Base-by-base conservation (phyloP, 768 basidiomycete genomes). In the Leccinum subgranulosum region DNA sequence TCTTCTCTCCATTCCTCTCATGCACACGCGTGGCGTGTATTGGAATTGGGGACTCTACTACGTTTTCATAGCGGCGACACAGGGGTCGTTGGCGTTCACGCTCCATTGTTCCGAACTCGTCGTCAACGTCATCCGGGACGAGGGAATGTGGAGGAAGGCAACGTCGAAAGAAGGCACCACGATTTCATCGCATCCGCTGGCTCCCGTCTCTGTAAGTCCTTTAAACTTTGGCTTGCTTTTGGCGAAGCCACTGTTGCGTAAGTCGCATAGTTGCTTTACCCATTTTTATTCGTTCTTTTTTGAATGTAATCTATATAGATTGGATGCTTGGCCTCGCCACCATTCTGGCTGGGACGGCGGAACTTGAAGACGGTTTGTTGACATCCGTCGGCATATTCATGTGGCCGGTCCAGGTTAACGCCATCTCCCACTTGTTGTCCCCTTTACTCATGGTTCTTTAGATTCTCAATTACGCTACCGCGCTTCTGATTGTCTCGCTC, bases 321-420 rank as follows among this genome's bases (percentile, higher is more conserved):
- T 71, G 67, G 71, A 69, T 73, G 69, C 66, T 73, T 36, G 69
- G 68, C 6, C 64, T 71, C 27, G 66, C 69, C 6, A 61, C 67
- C 48, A 60, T 45, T 53, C 58, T 64, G 33, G 56, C 52, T 0
- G 60, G 65, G 31, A 59, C 54, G 1, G 66, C 67, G 23, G 49
- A n/a, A n/a, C n/a, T n/a, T n/a, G n/a, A 53, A 27, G 3, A 45
- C 4, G 61, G 55, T 2, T 34, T 43, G n/a, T 41, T 72, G 31
- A 59, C 46, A 0, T 49, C 65, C 9, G 60, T 69, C 31, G 45
- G 51, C 6, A 60, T 69, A 46, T 60, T 47, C 60, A 73, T 71
- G 69, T 69, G 59, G 61, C 59, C 63, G 4, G 47, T 67, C 34
- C 71, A 71, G 64, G 70, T 67, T 21, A 50, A 55, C 4, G 15